Conservation (phyloP, 1,284 basidiomycete genomes). For the Ceratobasidium sp. region DNA sequence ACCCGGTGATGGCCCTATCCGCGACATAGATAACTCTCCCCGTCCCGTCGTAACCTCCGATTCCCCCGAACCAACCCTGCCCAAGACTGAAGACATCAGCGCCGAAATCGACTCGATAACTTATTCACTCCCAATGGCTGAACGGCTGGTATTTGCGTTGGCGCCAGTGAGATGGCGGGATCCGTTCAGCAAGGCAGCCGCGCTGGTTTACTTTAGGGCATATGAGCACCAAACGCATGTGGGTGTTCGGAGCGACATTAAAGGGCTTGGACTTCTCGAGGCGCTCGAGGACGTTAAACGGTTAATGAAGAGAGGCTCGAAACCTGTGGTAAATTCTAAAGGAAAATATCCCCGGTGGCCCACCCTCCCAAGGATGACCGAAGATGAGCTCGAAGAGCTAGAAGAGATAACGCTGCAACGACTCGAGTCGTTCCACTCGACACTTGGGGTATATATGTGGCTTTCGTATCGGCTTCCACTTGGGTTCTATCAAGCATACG, state of each 20-base stretch:
- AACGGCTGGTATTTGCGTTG: constrained; percentile 35
- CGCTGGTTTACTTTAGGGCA: constrained; percentile 56
- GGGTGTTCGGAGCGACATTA: constrained; percentile 57
- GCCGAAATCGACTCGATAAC: constrained; percentile 28
- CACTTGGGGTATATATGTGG: constrained; percentile 90
- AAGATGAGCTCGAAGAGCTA: constrained; percentile 52
- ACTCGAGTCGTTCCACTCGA: constrained; percentile 87
- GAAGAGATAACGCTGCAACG: constrained; percentile 58
- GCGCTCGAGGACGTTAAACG: constrained; percentile 63
- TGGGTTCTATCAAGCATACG: constrained; percentile 72
- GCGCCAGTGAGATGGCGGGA: constrained; percentile 64
- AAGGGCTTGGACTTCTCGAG: constrained; percentile 60
- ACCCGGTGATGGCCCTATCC: not conserved
- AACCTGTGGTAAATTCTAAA: not conserved
- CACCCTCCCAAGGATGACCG: constrained; percentile 40
- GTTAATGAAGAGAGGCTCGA: constrained; percentile 52
- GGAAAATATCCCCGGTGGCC: constrained; percentile 12
- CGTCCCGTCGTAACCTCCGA: constrained; percentile 18
- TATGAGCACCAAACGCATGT: constrained; percentile 60
- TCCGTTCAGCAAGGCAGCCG: constrained; percentile 57
- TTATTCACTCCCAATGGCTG: constrained; percentile 4
- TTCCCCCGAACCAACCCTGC: not conserved
- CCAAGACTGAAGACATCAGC: constrained; percentile 13
- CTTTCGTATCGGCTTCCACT: constrained; percentile 82
- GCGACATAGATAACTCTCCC: not conserved